Evolutionary conservation across 2,329 filamentous ascomycete species (phyloP), one percentile per base, ranked within the genome.

Genomic region (Dactylellina parvicollis): DNA sequence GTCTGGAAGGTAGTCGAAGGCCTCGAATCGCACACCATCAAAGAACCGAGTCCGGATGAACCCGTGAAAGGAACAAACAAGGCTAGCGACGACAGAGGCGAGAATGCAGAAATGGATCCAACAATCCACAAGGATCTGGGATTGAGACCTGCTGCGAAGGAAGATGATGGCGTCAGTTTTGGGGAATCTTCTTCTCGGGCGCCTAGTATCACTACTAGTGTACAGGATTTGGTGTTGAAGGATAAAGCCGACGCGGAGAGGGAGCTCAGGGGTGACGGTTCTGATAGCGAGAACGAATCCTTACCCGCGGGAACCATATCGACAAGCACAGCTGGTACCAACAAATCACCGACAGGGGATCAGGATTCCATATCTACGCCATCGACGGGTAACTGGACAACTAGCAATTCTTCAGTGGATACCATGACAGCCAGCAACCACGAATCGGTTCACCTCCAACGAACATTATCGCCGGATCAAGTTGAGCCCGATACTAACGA

Each of bases 1-100:
- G 89, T 96, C 0, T 99, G 95, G 95, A 75, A 71, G 36, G 65
- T 59, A n/a, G 61, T 76, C n/a, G 64, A 66, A 26, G 76, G 47
- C 20, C 59, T 54, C 10, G 59, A 65, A 47, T 52, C 67, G 1
- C 44, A 52, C 18, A 72, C 67, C 4, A 72, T 72, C 60, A 57
- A 57, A 30, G 67, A 72, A 59, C 67, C 67, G 16, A 44, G n/a
- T 4, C 59, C 59, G 0, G 52, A 64, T 16, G 67, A 72, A 22
- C 67, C 67, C 0, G 67, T 72, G 1, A 20, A 54, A 34, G 67
- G 67, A 26, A 72, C 67, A 2, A 30, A 72, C 16, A 72, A 72
- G 16, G 67, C 67, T 1, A 47, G 28, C n/a, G 59, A 65, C 40
- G 40, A 65, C 16, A 30, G 67, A 16, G 67, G 59, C 0, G 67